Evolutionary conservation across 2,329 filamentous ascomycete genomes (phyloP).

Genomic region (Hypocrella siamensis): DNA sequence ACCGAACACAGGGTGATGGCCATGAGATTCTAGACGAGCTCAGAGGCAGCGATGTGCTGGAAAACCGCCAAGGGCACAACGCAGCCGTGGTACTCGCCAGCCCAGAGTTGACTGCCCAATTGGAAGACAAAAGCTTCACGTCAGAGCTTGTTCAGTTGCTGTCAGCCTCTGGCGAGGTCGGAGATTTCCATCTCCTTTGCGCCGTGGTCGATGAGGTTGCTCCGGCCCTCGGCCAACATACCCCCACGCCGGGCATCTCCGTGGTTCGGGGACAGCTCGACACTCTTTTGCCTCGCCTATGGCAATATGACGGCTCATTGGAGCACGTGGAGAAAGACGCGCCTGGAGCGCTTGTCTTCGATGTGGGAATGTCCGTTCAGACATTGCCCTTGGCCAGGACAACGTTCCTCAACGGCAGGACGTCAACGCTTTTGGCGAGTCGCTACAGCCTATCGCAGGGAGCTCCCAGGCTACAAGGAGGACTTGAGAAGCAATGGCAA

Average conservation of each 20-base stretch:
- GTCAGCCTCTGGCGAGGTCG: slow-evolving; percentile 22
- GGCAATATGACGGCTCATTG: slow-evolving; percentile 16
- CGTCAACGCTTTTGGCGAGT: slow-evolving; percentile 37
- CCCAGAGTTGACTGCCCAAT: slow-evolving; percentile 27
- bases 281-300: slow-evolving; percentile 28
- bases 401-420: slow-evolving; percentile 53
- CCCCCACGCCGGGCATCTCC: slow-evolving; percentile 29
- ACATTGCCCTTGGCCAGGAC: slow-evolving; percentile 62
- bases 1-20: slow-evolving; percentile 5
- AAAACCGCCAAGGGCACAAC: slow-evolving; percentile 16
- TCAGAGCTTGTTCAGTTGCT: slow-evolving; percentile 27
- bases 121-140: slow-evolving; percentile 29
- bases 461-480: slow-evolving; percentile 9
- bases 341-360: slow-evolving; percentile 25
- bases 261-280: slow-evolving; percentile 28
- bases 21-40: slow-evolving; percentile 8
- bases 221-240: slow-evolving; percentile 14
- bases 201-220: slow-evolving; percentile 41
- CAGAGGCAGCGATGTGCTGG: slow-evolving; percentile 9
- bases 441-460: slow-evolving; percentile 12
- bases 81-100: slow-evolving; percentile 35
- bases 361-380: slow-evolving; percentile 20
- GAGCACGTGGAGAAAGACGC: slow-evolving; percentile 15
- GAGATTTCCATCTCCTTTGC: slow-evolving; percentile 29
- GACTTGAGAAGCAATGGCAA: slow-evolving; percentile 23